These are phyloP conservation scores for Scenedesmus sp. DNA, from an alignment of 163 green algal genomes.

Conservation along the genomic window DNA sequence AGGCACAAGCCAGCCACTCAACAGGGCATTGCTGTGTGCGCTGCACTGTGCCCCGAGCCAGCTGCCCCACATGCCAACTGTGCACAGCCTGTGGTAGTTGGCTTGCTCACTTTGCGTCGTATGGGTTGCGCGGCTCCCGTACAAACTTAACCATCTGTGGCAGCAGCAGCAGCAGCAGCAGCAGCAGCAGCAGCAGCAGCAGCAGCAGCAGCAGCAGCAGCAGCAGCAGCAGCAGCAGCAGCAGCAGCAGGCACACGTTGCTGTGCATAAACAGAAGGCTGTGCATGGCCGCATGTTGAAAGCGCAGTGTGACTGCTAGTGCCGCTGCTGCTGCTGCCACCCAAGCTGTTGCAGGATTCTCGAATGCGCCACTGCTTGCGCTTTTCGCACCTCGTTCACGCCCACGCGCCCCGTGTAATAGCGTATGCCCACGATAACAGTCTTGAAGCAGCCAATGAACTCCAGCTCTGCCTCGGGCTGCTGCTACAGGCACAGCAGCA, in stretches of 20 bases:
- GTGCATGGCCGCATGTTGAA: neutral
- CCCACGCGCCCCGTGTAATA: conserved; percentile 64
- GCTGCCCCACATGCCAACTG: no score
- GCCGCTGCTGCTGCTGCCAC: neutral
- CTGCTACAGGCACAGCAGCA: neutral
- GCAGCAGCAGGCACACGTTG: neutral
- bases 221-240: no score
- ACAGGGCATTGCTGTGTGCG: no score
- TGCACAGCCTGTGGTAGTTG: neutral
- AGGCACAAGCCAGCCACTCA: no score
- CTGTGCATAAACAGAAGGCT: neutral
- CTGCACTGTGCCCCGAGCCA: no score
- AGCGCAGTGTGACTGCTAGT: no score
- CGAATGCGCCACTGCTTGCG: neutral
- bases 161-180: neutral
- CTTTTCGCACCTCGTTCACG: conserved; percentile 39
- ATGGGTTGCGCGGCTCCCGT: conserved; percentile 75
- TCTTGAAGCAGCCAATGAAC: conserved; percentile 37
- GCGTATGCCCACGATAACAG: conserved; percentile 69
- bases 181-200: neutral
- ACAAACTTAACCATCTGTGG: conserved; percentile 77
- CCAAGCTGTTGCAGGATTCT: neutral
- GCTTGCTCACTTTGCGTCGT: conserved; percentile 61
- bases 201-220: no score
- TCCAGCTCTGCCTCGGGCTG: conserved; percentile 33